phyloP scores from a whole-genome alignment of 305 asterid genomes.

The Solanum hybrid region DNA sequence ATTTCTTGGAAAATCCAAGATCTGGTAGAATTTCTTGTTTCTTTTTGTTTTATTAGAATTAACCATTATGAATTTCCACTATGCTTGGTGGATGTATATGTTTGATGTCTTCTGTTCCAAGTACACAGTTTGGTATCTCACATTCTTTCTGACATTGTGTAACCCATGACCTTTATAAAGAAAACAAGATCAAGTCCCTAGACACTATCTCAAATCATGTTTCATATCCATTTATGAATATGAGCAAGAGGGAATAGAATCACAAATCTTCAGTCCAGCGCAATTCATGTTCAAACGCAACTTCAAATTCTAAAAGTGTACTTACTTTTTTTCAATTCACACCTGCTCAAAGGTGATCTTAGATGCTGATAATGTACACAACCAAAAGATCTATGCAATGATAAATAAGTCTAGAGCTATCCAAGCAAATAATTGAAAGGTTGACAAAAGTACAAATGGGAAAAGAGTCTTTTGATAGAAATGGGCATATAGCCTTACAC shows the following conservation, averaged over 20 bases:
- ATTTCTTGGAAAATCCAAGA: conserved; percentile 2
- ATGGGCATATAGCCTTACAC: background rate
- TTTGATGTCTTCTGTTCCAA: background rate
- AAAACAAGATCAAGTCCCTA: background rate
- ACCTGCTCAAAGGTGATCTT: background rate
- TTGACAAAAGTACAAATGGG: background rate
- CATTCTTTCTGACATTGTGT: background rate
- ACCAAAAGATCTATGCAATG: background rate
- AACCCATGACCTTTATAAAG: background rate
- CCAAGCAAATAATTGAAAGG: background rate
- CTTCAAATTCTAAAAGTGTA: background rate
- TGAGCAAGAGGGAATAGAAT: background rate
- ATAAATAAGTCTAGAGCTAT: background rate
- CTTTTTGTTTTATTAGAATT: background rate
- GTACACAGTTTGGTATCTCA: background rate
- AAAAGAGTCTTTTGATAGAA: background rate
- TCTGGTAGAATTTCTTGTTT: background rate
- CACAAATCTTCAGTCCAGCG: background rate
- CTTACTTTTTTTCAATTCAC: background rate
- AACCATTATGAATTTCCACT: background rate
- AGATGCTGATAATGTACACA: background rate
- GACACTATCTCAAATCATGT: background rate
- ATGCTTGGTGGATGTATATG: background rate
- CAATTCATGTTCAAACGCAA: background rate
- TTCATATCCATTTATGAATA: background rate